A percentile compares a stretch with the other conserved stretches of the same genome.
These are phyloP conservation scores for Phascolomyces articulosus DNA, from an alignment of 371 early-diverging fungal genomes.

Conservation along the genomic window DNA sequence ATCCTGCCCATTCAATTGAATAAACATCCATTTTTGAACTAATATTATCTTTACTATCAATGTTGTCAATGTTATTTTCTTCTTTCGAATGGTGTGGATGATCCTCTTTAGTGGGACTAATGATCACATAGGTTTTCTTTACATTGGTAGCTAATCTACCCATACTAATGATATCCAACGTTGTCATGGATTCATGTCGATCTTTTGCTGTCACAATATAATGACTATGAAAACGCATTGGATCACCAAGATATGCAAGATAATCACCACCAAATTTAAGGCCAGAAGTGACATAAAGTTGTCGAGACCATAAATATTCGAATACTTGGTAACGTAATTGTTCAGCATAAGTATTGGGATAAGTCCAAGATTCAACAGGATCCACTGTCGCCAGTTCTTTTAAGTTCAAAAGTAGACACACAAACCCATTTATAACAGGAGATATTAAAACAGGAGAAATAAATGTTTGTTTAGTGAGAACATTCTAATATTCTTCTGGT, in stretches of 20 bases:
- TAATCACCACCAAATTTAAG: slow-evolving; percentile 71
- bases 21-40: background rate
- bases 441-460: background rate
- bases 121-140: slow-evolving; percentile 57
- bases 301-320: slow-evolving; percentile 53
- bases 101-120: slow-evolving; percentile 6
- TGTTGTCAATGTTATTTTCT: no score
- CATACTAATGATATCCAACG: slow-evolving; percentile 44
- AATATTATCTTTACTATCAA: background rate
- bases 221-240: slow-evolving; percentile 57
- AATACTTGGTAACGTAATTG: slow-evolving; percentile 41
- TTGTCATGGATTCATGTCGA: background rate
- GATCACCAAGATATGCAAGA: slow-evolving; percentile 62
- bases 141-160: slow-evolving; percentile 58
- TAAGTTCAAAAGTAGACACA: no score
- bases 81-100: no score
- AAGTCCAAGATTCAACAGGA: slow-evolving; percentile 14
- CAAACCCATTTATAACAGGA: no score
- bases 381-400: background rate
- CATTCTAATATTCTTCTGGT: no score
- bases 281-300: slow-evolving; percentile 57
- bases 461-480: no score
- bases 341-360: slow-evolving; percentile 31
- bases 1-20: slow-evolving; percentile 2
- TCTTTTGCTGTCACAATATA: slow-evolving; percentile 38